Base-by-base conservation (phyloP, 169 alveolate genomes). In the Plasmodium reichenowi region DNA sequence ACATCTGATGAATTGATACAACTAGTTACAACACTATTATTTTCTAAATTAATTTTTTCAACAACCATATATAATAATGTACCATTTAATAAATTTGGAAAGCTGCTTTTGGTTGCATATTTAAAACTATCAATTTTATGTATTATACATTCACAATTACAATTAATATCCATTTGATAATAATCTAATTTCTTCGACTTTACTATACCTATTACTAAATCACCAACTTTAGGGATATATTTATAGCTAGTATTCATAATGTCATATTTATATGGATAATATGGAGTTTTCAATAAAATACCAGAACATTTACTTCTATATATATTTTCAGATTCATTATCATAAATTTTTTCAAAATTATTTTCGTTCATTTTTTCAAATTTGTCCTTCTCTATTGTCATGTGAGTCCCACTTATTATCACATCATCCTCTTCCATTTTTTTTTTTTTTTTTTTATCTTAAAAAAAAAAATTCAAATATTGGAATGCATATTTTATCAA, bases 201-300 rank as follows among this genome's bases (percentile, higher is more conserved):
- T n/a, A 94, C 89, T 20, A 94, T 88, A 8, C 95, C 96, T 22
- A 94, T 71, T 12, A 94, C 94, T 56, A 90, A 93, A 72, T 94
- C 96, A 9, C 96, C 96, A 29, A 89, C 92, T 54, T 67, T 94
- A 50, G 96, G 96, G 50, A 83, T 72, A 72, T 94, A 94, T 32
- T 83, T 83, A 70, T 83, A 29, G 17, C 91, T 83, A n/a, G 85
- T 83, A 54, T 83, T 83, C 91, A 83, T 83, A 43, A 83, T 50
- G 20, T 70, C 85, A 43, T 67, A 71, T 38, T 83, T 83, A 15
- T 83, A 83, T 1, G 91, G 91, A 83, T 83, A 83, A 26, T 83
- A 71, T 45, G 91, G 85, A 6, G 91, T 48, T 29, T 83, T 83
- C 47, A 83, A 56, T 24, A 83, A 15, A 59, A 71, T 83, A 26